Percentiles rank a stretch among this genome's conserved stretches.
Conservation (phyloP, 306 rosid species). For the Gillenia trifoliata region DNA sequence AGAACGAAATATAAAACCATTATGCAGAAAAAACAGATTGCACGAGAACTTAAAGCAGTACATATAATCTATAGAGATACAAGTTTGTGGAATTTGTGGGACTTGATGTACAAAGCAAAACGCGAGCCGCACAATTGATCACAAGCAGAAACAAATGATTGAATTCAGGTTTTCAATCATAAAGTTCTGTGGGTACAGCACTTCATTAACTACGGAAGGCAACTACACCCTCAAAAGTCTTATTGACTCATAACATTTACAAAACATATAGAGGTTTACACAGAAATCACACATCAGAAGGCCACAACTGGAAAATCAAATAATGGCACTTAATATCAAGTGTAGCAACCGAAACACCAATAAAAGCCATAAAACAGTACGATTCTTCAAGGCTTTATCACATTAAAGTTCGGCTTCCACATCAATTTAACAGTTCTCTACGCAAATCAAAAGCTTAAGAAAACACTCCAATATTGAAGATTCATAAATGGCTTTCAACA, state of each 20-base stretch:
- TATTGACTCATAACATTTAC: background rate
- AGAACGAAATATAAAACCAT: background rate
- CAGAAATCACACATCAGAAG: background rate
- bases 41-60: background rate
- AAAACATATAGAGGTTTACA: background rate
- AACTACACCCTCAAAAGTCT: slow-evolving; percentile 19
- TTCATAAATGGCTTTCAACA: slow-evolving; percentile 6
- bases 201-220: background rate
- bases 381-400: background rate
- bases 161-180: background rate
- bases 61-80: background rate
- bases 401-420: slow-evolving; percentile 1
- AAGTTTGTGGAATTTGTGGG: background rate
- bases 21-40: background rate
- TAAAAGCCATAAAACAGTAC: background rate
- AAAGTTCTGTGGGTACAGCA: background rate
- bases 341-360: background rate
- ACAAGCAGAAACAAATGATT: background rate
- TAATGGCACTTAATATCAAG: background rate
- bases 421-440: background rate
- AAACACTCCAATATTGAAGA: background rate
- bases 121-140: background rate
- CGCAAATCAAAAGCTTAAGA: background rate
- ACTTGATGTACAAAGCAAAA: background rate
- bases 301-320: background rate